Evolutionary conservation across 2,329 filamentous ascomycete genomes (phyloP), one percentile per base, ranked within the genome.

Genomic region (Lecanicillium sp.): DNA sequence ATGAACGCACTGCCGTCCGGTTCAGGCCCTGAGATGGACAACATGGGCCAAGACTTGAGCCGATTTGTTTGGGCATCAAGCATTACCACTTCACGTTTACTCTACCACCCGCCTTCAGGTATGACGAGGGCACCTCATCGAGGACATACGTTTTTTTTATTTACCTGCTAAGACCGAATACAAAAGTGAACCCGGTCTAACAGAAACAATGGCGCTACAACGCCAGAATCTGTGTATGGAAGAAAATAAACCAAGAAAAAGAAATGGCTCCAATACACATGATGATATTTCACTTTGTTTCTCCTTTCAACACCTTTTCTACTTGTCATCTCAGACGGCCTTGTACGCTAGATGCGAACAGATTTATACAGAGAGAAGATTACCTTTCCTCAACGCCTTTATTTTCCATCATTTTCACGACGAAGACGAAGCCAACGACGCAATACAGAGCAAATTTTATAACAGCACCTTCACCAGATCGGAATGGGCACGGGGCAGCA

Each of bases 1-100:
- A 85, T 54, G 78, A 86, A 47, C 72, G 83, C 41, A 65, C 69
- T 8, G 54, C 59, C 17, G 55, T 56, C 16, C 61, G 64, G 25
- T 68, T 67, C 48, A 62, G 45, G 41, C 36, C 34, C 22, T 34
- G 30, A 32, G n/a, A 31, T n/a, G 19, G n/a, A 25, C 32, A 22
- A 16, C 22, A 17, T 15, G 17, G 22, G 29, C 30, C 29, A 34
- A 31, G 29, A 29, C 20, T 29, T 19, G 33, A 37, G 29, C 16
- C 15, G n/a, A n/a, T 5, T 35, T 33, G 18, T 17, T 17, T 16
- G 18, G 14, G 29, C 27, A 33, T 29, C 13, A 16, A 29, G 9
- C 14, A 20, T 15, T 12, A 38, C 33, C 36, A 40, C 34, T 33
- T 45, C 40, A 37, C 29, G 17, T 33, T 25, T 29, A 35, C 43